These are phyloP conservation scores for Alternaria sp. DNA, from an alignment of 2,329 filamentous ascomycete species.

Conservation along the genomic window DNA sequence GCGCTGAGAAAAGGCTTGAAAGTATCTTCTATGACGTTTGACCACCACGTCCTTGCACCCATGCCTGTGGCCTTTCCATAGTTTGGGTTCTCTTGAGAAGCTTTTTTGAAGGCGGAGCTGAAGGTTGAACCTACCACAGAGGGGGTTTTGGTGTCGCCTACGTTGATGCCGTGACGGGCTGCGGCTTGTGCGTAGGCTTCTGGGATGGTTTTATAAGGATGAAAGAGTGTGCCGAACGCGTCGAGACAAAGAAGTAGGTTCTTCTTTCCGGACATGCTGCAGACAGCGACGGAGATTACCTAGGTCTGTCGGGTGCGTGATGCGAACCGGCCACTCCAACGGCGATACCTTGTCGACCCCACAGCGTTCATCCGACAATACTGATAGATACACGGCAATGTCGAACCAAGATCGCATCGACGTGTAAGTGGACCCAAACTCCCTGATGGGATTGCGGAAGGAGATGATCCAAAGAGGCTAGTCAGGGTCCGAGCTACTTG, in stretches of 20 bases:
- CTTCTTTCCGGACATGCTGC: conserved; percentile 31
- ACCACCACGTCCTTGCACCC: conserved; percentile 66
- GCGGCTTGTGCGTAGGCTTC: conserved; percentile 65
- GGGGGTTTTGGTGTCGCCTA: conserved; percentile 46
- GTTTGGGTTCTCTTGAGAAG: conserved; percentile 62
- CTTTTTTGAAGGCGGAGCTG: conserved; percentile 58
- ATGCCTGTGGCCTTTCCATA: conserved; percentile 65
- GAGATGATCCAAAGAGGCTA: conserved; percentile 32
- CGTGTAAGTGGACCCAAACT: background rate
- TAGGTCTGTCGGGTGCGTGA: background rate
- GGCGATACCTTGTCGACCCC: background rate
- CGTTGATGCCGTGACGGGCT: conserved; percentile 58
- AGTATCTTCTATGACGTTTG: conserved; percentile 65
- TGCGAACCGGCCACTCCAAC: background rate
- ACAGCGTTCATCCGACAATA: background rate
- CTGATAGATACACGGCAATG: background rate
- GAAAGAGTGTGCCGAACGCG: conserved; percentile 71
- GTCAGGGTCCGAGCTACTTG: conserved; percentile 27
- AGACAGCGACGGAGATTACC: conserved; percentile 5
- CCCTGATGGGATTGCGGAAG: conserved; percentile 8
- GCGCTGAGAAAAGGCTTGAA: conserved; percentile 39
- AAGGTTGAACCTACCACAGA: conserved; percentile 42
- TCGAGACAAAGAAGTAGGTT: conserved; percentile 69
- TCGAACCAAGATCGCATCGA: background rate
- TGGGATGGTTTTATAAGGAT: conserved; percentile 59